Conservation (phyloP, 2,329 filamentous ascomycete species). For the Phoma sp. region DNA sequence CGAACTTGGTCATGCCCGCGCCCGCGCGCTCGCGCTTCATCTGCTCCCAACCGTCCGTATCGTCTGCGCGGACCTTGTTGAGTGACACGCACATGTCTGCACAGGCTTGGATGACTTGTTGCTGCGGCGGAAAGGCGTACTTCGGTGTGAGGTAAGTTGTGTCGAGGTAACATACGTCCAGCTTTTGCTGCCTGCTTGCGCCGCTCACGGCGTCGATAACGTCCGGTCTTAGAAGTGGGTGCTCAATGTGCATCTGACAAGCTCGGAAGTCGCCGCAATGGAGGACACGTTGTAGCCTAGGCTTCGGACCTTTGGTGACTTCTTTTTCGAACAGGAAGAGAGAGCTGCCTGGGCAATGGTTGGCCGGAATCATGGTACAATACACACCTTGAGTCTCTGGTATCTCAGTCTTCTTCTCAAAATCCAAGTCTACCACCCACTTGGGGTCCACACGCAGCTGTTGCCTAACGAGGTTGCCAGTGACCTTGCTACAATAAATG, state of each 20-base stretch:
- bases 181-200: slow-evolving; percentile 78
- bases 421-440: slow-evolving; percentile 85
- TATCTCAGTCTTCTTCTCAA: slow-evolving; percentile 79
- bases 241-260: slow-evolving; percentile 81
- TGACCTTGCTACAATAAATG: slow-evolving; percentile 95
- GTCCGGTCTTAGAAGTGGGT: slow-evolving; percentile 82
- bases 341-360: slow-evolving; percentile 95
- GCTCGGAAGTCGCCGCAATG: slow-evolving; percentile 97
- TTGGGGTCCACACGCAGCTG: slow-evolving; percentile 86
- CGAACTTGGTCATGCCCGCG: slow-evolving; percentile 69
- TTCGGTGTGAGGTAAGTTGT: slow-evolving; percentile 96
- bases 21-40: slow-evolving; percentile 63
- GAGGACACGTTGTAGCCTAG: slow-evolving; percentile 77
- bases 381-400: slow-evolving; percentile 81
- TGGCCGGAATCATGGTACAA: slow-evolving; percentile 95
- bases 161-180: slow-evolving; percentile 95
- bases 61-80: slow-evolving; percentile 69
- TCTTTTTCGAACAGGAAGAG: slow-evolving; percentile 90
- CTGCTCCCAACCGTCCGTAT: slow-evolving; percentile 63
- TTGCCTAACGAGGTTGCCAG: slow-evolving; percentile 84
- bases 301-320: slow-evolving; percentile 65
- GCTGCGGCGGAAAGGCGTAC: slow-evolving; percentile 90
- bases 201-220: slow-evolving; percentile 73
- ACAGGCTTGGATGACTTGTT: slow-evolving; percentile 85
- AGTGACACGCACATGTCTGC: slow-evolving; percentile 85